Base-by-base conservation (phyloP, 1,284 basidiomycete genomes). In the Trichosporon faecale region DNA sequence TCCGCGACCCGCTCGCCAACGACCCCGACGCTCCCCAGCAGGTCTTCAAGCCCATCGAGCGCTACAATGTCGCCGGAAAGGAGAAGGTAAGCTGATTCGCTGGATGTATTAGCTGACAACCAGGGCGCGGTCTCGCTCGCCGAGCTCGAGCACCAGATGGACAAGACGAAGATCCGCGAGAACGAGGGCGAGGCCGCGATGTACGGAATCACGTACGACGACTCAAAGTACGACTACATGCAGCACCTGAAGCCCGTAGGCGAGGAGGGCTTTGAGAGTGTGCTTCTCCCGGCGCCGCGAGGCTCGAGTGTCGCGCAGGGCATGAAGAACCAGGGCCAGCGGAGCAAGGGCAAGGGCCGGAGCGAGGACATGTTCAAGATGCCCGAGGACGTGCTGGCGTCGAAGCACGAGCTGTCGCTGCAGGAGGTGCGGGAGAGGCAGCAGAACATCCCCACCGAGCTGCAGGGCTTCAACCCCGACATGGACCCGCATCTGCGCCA, bases 161-260 rank as follows among this genome's bases (percentile, higher is more conserved):
- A 79, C 68, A 80, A 77, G 61, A 72, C 67, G 37, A 70, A 71
- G 27, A 76, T 82, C 35, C 77, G 83, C 44, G 72, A 73, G 6
- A 86, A 87, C 67, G 84, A 87, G 71, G 97, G 95, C 69, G 93
- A 99, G 85, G 97, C 97, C 0, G 87, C 93, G 3, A 81, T 89
- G 27, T 97, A 98, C 82, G 96, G 95, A 11, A 86, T 99, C 78
- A 95, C 94, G 84, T 99, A 89, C 85, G 95, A 99, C 84, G 96
- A 99, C 79, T 93, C 93, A n/a, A 88, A 93, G 69, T 99, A 99
- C 85, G 93, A 99, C 83, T 99, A 99, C 86, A 96, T 98, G 93
- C 91, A 96, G 84, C 97, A 99, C 84, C 87, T 99, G 44, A 90
- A 92, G 25, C 79, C 88, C 0, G 88, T 93, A 55, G 93, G 93